Evolutionary conservation across 345 rosid species (phyloP), one percentile per base, ranked within the genome.

Genomic region (Carallia brachiata): DNA sequence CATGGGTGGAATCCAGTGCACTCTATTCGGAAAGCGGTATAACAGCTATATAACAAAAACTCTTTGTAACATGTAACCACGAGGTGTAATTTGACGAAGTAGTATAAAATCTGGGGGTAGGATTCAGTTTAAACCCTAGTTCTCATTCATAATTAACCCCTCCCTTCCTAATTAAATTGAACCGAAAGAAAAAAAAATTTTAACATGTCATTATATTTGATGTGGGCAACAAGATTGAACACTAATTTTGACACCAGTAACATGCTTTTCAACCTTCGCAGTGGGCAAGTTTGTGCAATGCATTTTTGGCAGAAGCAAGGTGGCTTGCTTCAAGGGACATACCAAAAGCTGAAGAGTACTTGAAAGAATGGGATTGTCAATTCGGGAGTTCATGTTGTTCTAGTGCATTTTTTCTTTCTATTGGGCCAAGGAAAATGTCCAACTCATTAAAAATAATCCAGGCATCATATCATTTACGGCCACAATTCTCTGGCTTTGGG

Each of bases 271-370:
- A 2, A 7, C 13, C 32, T 19, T 9, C 12, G 61, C 84, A 85
- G 96, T 90, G 91, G 91, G 67, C 36, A 54, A 76, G 56, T 32
- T 78, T 90, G 74, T 78, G 83, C 75, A 67, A 72, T 8, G 90
- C 93, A 57, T 88, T 86, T 69, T 67, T 86, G 61, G 82, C 80
- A 0, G 93, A 90, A 77, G 91, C 89, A 28, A 78, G 52, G 70
- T 90, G 93, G 93, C 84, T 84, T 68, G 30, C 57, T 13, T 78
- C 73, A 0, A 83, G 82, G 40, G 50, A 79, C 15, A 50, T 66
- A 52, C 89, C 87, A 8, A 58, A 50, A 0, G 55, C 80, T 1
- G 66, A 85, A 23, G 89, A 90, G 67, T 90, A 86, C 72, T 57
- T 90, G 78, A 53, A 73, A n/a, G 70, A 90, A 85, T 75, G 93